Conservation (phyloP, 2,329 filamentous ascomycete genomes). For the Bisporella sp. region DNA sequence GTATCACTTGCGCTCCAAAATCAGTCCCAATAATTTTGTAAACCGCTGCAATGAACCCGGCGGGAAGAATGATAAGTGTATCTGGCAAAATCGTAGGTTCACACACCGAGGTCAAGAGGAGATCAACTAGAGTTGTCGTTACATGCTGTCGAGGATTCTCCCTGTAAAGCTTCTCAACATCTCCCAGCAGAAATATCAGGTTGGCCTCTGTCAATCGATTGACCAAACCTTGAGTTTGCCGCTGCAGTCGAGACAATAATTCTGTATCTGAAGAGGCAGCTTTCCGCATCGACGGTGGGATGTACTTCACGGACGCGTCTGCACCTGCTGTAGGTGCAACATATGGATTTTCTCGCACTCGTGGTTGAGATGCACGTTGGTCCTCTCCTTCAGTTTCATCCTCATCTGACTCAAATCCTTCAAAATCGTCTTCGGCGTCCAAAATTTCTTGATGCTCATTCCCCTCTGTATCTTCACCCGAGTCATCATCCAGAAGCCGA, state of each 20-base stretch:
- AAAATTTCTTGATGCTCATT: conserved; percentile 32
- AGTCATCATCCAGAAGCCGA: conserved; percentile 24
- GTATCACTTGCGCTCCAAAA: conserved; percentile 81
- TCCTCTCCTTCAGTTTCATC: conserved; percentile 24
- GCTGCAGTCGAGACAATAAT: conserved; percentile 59
- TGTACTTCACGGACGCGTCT: conserved; percentile 64
- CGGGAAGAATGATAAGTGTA: conserved; percentile 84
- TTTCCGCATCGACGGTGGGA: conserved; percentile 77
- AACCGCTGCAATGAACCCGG: conserved; percentile 80
- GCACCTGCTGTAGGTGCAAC: conserved; percentile 56
- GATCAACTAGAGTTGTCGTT: conserved; percentile 69
- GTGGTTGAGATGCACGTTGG: conserved; percentile 35
- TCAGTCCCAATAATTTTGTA: conserved; percentile 85
- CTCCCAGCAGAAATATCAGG: conserved; percentile 72
- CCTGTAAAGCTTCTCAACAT: conserved; percentile 78
- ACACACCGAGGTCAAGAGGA: conserved; percentile 71
- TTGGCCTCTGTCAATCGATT: conserved; percentile 93
- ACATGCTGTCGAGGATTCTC: conserved; percentile 83
- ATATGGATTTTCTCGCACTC: conserved; percentile 77
- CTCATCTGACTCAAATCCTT: conserved; percentile 31
- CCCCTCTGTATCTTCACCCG: conserved; percentile 15
- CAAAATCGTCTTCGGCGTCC: conserved; percentile 32
- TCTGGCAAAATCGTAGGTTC: conserved; percentile 75
- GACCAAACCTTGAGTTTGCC: conserved; percentile 80
- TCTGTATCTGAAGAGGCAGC: conserved; percentile 58